phyloP scores from a whole-genome alignment of 352 stramenopile species.

The Globisporangium nagaii region DNA sequence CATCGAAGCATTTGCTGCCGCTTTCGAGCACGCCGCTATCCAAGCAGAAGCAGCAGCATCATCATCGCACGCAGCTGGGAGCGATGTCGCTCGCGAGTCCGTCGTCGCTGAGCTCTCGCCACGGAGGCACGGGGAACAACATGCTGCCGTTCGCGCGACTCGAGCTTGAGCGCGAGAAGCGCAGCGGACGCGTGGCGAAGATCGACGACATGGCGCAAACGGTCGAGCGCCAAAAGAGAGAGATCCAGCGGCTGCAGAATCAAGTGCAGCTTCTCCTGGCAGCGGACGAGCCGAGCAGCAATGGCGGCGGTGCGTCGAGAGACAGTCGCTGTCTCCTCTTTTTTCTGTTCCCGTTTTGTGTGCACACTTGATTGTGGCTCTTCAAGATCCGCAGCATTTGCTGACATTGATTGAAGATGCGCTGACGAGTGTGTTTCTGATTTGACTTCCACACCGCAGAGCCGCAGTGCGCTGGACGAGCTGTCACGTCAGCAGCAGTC shows the following conservation, averaged over 20 bases:
- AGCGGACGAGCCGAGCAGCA: slow-evolving; percentile 15
- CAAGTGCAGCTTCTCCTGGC: slow-evolving; percentile 62
- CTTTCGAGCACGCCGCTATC: slow-evolving; percentile 20
- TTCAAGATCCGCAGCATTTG: no score
- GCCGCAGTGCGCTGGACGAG: background rate
- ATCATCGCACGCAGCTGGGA: slow-evolving; percentile 12
- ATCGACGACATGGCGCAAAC: slow-evolving; percentile 37
- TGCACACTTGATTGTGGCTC: background rate
- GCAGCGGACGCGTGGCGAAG: slow-evolving; percentile 16
- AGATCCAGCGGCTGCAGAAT: slow-evolving; percentile 63
- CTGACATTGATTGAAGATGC: no score
- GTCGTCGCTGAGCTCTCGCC: slow-evolving; percentile 5
- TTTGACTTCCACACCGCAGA: slow-evolving; percentile 4
- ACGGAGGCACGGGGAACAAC: slow-evolving; percentile 6
- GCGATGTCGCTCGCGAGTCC: background rate
- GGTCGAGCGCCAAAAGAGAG: slow-evolving; percentile 52
- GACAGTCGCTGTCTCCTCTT: no score
- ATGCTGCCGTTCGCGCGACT: slow-evolving; percentile 47
- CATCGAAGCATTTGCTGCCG: slow-evolving; percentile 16
- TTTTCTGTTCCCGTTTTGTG: background rate
- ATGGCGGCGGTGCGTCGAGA: slow-evolving; percentile 2
- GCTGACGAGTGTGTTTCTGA: slow-evolving; percentile 1
- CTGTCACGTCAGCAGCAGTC: background rate
- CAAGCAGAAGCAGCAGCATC: slow-evolving; percentile 30
- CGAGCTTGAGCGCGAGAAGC: slow-evolving; percentile 31